A percentile compares a stretch with the other conserved stretches of the same genome.
Evolutionary conservation across 768 basidiomycete genomes (phyloP).

Genomic region (Paxillus rubicundulus): DNA sequence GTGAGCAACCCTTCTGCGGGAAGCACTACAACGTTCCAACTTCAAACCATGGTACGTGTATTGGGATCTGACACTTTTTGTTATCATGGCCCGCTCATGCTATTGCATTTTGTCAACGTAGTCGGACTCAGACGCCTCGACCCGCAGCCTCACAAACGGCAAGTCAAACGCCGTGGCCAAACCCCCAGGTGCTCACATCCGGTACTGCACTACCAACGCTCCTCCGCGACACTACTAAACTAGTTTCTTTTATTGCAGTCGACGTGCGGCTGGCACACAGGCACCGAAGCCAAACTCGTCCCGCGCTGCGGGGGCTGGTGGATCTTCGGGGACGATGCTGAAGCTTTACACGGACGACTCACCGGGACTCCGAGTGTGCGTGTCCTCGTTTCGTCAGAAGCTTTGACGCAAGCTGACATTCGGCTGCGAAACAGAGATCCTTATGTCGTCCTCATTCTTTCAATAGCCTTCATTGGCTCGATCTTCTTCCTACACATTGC

Average conservation of each 20-base stretch:
- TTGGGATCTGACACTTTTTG: not conserved
- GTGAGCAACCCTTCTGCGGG: not conserved
- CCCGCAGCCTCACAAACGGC: conserved; percentile 41
- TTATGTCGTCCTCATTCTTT: conserved; percentile 93
- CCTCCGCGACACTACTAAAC: not conserved
- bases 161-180: conserved; percentile 55
- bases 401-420: conserved; percentile 5
- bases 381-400: conserved; percentile 21
- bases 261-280: conserved; percentile 67
- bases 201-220: conserved; percentile 41
- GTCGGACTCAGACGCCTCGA: conserved; percentile 79
- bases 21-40: conserved; percentile 7
- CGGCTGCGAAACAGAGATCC: conserved; percentile 64
- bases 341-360: conserved; percentile 99
- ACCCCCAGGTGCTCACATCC: conserved; percentile 79
- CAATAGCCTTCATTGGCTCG: conserved; percentile 94
- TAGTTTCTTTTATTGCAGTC: conserved; percentile 39
- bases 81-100: not conserved
- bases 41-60: conserved; percentile 33
- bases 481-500: conserved; percentile 99
- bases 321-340: conserved; percentile 97
- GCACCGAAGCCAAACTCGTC: conserved; percentile 78
- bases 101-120: conserved; percentile 24
- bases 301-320: conserved; percentile 92
- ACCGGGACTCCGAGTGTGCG: conserved; percentile 94